phyloP scores from a whole-genome alignment of 768 basidiomycete species.

The Mycena capillaripes region DNA sequence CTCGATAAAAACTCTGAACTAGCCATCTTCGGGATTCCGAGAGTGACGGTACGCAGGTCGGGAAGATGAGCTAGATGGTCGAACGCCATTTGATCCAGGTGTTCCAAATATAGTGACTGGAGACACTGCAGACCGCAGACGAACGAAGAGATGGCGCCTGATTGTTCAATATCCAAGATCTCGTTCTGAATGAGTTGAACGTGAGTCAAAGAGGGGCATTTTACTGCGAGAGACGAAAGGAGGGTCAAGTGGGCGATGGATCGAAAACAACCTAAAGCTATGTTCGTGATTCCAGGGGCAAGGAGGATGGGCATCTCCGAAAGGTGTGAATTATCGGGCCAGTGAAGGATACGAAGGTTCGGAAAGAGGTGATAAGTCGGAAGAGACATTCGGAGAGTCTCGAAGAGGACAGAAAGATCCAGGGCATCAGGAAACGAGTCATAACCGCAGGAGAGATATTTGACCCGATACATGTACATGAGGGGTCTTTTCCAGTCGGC shows the following conservation, averaged over 20 bases:
- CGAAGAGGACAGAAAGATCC: background rate
- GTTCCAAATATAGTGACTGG: background rate
- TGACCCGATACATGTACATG: background rate
- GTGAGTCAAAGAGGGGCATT: background rate
- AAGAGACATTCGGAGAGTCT: background rate
- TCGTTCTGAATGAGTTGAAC: background rate
- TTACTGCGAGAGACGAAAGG: background rate
- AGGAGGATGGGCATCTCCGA: background rate
- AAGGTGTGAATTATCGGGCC: background rate
- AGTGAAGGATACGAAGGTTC: background rate
- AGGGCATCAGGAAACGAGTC: background rate
- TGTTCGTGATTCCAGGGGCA: background rate
- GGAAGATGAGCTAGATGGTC: background rate
- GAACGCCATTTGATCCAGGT: background rate
- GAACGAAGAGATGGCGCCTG: background rate
- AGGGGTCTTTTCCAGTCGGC: conserved; percentile 3
- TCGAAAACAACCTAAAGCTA: background rate
- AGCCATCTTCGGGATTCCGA: background rate
- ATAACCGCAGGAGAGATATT: background rate
- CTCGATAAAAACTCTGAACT: background rate
- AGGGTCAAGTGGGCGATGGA: background rate
- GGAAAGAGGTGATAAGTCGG: background rate
- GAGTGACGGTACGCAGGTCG: background rate
- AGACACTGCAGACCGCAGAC: background rate
- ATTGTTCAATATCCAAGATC: background rate